A percentile compares a stretch with the other conserved stretches of the same genome.
These are phyloP conservation scores for Globisporangium emineosum DNA, from an alignment of 352 stramenopile species.

Conservation along the genomic window DNA sequence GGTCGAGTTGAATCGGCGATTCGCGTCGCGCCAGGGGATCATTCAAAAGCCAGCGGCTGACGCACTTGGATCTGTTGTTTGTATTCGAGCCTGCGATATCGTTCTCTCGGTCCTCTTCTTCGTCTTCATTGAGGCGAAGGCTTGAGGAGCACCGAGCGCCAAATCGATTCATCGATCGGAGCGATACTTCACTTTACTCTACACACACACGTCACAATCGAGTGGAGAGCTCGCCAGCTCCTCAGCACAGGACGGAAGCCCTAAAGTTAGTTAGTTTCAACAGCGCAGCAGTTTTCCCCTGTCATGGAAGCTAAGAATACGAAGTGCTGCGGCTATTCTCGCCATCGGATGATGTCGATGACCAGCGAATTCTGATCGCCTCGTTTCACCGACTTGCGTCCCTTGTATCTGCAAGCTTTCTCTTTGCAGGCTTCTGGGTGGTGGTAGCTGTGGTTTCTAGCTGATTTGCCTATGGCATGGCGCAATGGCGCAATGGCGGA, in stretches of 20 bases:
- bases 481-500: constrained; percentile 10
- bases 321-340: background rate
- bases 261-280: background rate
- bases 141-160: background rate
- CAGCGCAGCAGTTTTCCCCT: background rate
- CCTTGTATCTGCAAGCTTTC: background rate
- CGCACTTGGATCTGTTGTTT: background rate
- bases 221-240: background rate
- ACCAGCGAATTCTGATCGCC: background rate
- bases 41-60: background rate
- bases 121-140: background rate
- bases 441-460: background rate
- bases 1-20: background rate
- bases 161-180: background rate
- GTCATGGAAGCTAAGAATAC: background rate
- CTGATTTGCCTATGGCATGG: constrained; percentile 4
- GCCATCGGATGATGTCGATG: background rate
- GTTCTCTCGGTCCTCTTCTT: background rate
- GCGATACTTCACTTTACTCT: background rate
- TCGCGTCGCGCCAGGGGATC: background rate
- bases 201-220: background rate
- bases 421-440: background rate
- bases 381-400: background rate
- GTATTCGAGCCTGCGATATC: background rate
- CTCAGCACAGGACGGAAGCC: background rate